phyloP scores from a whole-genome alignment of 2,329 filamentous ascomycete genomes.

The Talaromyces sp. region DNA sequence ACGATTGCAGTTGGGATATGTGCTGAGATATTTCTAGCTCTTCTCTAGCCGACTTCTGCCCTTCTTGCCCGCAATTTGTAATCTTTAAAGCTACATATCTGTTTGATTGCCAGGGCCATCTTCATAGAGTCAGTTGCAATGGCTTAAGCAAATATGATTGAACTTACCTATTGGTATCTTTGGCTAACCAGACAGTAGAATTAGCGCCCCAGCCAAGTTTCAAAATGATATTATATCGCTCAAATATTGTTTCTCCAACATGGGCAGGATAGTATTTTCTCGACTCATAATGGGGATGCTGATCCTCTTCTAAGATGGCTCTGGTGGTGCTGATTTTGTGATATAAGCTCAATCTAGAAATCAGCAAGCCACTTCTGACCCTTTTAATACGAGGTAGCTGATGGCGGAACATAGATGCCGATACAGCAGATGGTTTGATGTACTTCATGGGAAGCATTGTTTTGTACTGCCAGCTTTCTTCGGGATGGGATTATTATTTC shows the following conservation, averaged over 20 bases:
- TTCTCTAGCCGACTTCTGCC: no score
- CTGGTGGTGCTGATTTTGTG: not conserved
- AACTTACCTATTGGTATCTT: no score
- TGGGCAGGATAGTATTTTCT: no score
- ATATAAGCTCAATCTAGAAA: not conserved
- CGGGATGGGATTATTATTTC: not conserved
- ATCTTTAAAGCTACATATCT: slow-evolving; percentile 14
- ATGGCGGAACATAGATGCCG: not conserved
- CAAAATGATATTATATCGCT: no score
- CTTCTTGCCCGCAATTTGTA: not conserved
- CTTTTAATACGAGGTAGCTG: not conserved
- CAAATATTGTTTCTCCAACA: no score
- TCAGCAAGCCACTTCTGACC: not conserved
- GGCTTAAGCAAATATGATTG: no score
- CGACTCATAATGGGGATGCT: no score
- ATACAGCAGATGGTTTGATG: not conserved
- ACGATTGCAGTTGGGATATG: slow-evolving; percentile 19
- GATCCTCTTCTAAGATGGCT: no score
- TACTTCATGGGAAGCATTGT: not conserved
- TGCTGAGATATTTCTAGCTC: no score
- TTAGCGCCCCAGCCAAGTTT: no score
- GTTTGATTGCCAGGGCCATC: slow-evolving; percentile 20
- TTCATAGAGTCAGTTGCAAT: slow-evolving; percentile 37
- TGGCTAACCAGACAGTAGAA: no score
- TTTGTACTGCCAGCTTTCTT: not conserved